Evolutionary conservation across 306 rosid species (phyloP).

Genomic region (Gastrolobium bilobum): DNA sequence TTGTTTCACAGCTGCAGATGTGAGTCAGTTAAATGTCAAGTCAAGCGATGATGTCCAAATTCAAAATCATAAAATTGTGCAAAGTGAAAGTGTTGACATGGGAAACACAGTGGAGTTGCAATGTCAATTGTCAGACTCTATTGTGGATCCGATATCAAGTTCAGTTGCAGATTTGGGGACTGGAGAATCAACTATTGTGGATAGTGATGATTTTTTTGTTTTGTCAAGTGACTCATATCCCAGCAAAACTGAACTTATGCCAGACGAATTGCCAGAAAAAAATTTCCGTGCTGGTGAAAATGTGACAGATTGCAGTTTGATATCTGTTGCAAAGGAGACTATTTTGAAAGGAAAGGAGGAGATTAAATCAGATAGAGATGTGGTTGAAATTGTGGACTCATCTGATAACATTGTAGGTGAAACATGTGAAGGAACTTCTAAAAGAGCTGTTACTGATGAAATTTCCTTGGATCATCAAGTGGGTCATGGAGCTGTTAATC

Average conservation of each 20-base stretch:
- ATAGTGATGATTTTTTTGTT: slow-evolving; percentile 46
- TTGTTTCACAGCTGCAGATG: slow-evolving; percentile 54
- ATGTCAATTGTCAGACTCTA: slow-evolving; percentile 45
- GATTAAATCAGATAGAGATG: slow-evolving; percentile 35
- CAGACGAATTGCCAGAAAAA: slow-evolving; percentile 49
- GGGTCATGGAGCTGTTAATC: slow-evolving; percentile 49
- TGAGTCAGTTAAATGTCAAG: slow-evolving; percentile 41
- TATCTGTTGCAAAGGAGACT: slow-evolving; percentile 41
- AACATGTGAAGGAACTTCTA: slow-evolving; percentile 44
- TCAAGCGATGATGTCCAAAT: slow-evolving; percentile 47
- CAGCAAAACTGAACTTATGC: slow-evolving; percentile 48
- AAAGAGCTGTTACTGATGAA: slow-evolving; percentile 48
- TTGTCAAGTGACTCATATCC: slow-evolving; percentile 52
- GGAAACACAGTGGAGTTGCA: slow-evolving; percentile 41
- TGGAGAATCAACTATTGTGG: slow-evolving; percentile 45
- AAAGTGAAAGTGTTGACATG: slow-evolving; percentile 39
- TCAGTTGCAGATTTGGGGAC: slow-evolving; percentile 49
- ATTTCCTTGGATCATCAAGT: slow-evolving; percentile 49
- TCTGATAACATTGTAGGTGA: slow-evolving; percentile 49
- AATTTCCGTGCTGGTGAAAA: slow-evolving; percentile 46
- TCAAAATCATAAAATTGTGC: slow-evolving; percentile 48
- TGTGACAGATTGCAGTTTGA: slow-evolving; percentile 45
- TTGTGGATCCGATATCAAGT: slow-evolving; percentile 35
- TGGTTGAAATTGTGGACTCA: slow-evolving; percentile 41
- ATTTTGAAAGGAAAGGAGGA: slow-evolving; percentile 46